phyloP scores from a whole-genome alignment of 2,329 filamentous ascomycete genomes.

The Fusarium sublunatum region DNA sequence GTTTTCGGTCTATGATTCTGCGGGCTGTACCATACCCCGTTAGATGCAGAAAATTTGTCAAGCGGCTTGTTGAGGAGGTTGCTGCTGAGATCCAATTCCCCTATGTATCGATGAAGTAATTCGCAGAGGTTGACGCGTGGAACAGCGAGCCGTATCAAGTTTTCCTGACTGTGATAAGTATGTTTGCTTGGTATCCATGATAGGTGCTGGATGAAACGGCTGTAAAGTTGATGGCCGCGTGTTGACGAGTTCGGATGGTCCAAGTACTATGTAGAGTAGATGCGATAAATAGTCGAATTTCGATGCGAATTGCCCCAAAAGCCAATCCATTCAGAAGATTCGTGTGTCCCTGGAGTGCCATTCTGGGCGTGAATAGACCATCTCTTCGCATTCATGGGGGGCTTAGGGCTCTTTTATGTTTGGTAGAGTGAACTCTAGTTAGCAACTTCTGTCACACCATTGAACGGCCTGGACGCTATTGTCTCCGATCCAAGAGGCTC shows the following conservation, averaged over 20 bases:
- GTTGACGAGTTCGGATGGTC: background rate
- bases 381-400: constrained; percentile 1
- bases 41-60: constrained; percentile 33
- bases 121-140: constrained; percentile 21
- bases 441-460: constrained; percentile 30
- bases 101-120: constrained; percentile 41
- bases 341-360: constrained; percentile 6
- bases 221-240: background rate
- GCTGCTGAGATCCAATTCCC: constrained; percentile 36
- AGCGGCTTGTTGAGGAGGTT: constrained; percentile 20
- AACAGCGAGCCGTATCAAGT: constrained; percentile 6
- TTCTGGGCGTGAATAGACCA: background rate
- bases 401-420: constrained; percentile 22
- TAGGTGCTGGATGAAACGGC: background rate
- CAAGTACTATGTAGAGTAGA: background rate
- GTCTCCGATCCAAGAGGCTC: constrained; percentile 8
- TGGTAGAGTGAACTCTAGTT: constrained; percentile 1
- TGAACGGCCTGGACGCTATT: background rate
- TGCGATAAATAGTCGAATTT: background rate
- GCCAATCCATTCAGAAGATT: background rate
- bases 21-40: constrained; percentile 16
- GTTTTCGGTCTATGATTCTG: constrained; percentile 15
- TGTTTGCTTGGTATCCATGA: background rate
- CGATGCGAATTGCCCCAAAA: too few species aligned
- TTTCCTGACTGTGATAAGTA: background rate